These are phyloP conservation scores for Aspergillus neoniger DNA, from an alignment of 2,329 filamentous ascomycete species.

Conservation along the genomic window DNA sequence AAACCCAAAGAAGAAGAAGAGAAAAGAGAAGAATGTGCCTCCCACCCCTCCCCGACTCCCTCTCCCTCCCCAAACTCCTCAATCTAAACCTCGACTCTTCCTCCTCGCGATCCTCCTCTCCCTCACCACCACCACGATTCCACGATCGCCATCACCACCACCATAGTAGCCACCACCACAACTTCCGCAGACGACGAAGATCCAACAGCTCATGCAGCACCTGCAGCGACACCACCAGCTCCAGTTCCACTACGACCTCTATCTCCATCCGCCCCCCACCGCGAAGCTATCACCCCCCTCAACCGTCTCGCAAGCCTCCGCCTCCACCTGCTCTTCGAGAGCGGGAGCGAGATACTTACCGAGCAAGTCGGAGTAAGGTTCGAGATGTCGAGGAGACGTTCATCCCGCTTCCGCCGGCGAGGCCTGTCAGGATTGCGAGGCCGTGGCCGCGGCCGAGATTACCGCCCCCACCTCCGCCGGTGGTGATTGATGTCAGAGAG, in stretches of 20 bases:
- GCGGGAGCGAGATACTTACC: slow-evolving; percentile 14
- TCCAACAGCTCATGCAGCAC: no score
- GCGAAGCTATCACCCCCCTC: background rate
- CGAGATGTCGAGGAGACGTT: slow-evolving; percentile 17
- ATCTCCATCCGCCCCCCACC: slow-evolving; percentile 3
- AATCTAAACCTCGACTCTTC: background rate
- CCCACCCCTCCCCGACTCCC: background rate
- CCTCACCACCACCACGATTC: background rate
- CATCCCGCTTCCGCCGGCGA: background rate
- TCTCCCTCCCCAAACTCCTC: background rate
- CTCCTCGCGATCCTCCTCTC: background rate
- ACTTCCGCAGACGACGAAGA: no score
- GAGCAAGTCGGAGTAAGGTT: slow-evolving; percentile 13
- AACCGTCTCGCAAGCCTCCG: background rate
- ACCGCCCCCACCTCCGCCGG: background rate
- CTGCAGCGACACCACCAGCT: background rate
- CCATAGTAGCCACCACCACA: no score
- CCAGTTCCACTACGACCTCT: background rate
- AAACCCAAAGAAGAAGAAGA: background rate
- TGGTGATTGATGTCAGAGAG: slow-evolving; percentile 10
- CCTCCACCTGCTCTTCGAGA: background rate
- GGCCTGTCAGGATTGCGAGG: background rate
- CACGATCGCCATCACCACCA: no score
- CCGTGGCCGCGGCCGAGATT: background rate
- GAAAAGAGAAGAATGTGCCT: background rate